A percentile compares a stretch with the other conserved stretches of the same genome.
Conservation (phyloP, 768 basidiomycete genomes). For the Tulasnella calospora region DNA sequence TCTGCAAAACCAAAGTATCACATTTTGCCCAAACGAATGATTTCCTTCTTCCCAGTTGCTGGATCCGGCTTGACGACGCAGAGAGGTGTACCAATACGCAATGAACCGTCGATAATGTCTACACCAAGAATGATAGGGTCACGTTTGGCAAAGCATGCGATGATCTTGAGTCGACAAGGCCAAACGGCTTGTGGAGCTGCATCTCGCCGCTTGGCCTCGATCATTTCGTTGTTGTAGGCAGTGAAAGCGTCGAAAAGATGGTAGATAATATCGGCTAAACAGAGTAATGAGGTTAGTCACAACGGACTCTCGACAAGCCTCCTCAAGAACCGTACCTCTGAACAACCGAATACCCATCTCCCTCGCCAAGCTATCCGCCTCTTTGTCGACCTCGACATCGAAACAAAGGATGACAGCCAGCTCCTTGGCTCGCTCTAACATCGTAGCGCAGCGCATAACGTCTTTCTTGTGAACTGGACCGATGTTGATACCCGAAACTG, state of each 20-base stretch:
- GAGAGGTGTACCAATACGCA: slow-evolving; percentile 89
- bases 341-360: slow-evolving; percentile 93
- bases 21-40: slow-evolving; percentile 92
- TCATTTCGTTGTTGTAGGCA: slow-evolving; percentile 85
- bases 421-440: slow-evolving; percentile 95
- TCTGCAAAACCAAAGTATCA: slow-evolving; percentile 40
- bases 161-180: slow-evolving; percentile 89
- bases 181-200: slow-evolving; percentile 94
- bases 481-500: slow-evolving; percentile 95
- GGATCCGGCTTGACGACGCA: slow-evolving; percentile 93
- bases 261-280: slow-evolving; percentile 93
- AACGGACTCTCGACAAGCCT: slow-evolving; percentile 15
- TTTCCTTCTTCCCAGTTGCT: slow-evolving; percentile 80
- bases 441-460: slow-evolving; percentile 83
- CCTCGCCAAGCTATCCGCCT: slow-evolving; percentile 84
- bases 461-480: slow-evolving; percentile 96
- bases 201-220: slow-evolving; percentile 85
- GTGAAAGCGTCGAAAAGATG: slow-evolving; percentile 96
- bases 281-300: not conserved
- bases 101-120: slow-evolving; percentile 87
- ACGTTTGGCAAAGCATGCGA: slow-evolving; percentile 92
- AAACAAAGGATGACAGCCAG: slow-evolving; percentile 94
- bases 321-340: slow-evolving; percentile 58
- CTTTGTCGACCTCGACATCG: slow-evolving; percentile 90
- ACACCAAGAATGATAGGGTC: slow-evolving; percentile 97